Evolutionary conservation across 805 yeast species (phyloP).

Genomic region (Candida arabinofermentans): DNA sequence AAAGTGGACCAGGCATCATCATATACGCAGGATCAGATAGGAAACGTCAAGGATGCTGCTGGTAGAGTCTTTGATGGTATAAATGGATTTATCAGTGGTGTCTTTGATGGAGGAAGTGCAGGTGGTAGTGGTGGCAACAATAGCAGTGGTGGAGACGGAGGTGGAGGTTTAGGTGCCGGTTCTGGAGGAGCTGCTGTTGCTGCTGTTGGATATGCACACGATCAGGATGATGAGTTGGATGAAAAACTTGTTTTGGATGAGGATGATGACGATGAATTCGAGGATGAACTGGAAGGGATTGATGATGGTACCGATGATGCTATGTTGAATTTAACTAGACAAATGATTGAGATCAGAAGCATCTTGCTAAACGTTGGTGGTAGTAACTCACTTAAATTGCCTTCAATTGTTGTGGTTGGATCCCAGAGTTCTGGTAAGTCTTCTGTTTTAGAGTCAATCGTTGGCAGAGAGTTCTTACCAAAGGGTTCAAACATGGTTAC

Average conservation of each 20-base stretch:
- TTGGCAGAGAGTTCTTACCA: slow-evolving; percentile 96
- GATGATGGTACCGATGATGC: slow-evolving; percentile 60
- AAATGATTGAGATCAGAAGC: slow-evolving; percentile 93
- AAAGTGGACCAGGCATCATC: slow-evolving; percentile 83
- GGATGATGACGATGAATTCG: slow-evolving; percentile 34
- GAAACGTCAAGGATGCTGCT: slow-evolving; percentile 58
- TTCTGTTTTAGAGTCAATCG: slow-evolving; percentile 91
- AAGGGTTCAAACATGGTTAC: slow-evolving; percentile 99
- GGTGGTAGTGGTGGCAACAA: slow-evolving; percentile 32
- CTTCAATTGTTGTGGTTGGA: slow-evolving; percentile 95
- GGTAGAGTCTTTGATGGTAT: slow-evolving; percentile 46
- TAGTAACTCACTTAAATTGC: slow-evolving; percentile 72
- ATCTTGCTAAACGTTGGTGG: slow-evolving; percentile 71
- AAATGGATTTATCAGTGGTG: slow-evolving; percentile 25
- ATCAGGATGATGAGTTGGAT: slow-evolving; percentile 35
- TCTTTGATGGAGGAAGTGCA: slow-evolving; percentile 32
- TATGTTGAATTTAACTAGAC: slow-evolving; percentile 85
- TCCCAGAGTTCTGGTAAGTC: slow-evolving; percentile 98
- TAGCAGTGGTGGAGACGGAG: slow-evolving; percentile 30
- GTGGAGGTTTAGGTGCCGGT: too few species aligned
- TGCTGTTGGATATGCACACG: slow-evolving; percentile 32
- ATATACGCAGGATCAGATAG: slow-evolving; percentile 64
- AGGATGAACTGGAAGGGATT: slow-evolving; percentile 47
- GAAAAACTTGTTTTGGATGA: slow-evolving; percentile 27
- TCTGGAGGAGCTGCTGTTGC: slow-evolving; percentile 62